Base-by-base conservation (phyloP, 352 stramenopile species). In the Phytophthora litchii region DNA sequence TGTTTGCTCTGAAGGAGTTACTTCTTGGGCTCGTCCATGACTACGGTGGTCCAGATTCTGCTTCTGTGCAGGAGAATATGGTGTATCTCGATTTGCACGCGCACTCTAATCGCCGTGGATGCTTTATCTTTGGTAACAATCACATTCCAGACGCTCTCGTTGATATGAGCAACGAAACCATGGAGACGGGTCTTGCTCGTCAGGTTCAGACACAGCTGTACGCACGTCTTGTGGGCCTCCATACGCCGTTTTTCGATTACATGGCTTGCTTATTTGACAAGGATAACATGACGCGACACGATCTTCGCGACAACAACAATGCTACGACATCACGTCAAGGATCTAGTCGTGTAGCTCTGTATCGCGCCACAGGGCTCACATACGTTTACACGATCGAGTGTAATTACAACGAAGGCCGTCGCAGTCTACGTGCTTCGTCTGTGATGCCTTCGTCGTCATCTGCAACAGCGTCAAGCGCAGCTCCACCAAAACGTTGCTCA, bases 331-430 rank as follows among this genome's bases (percentile, higher is more conserved):
- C 74, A 4, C 67, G 76, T 1, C 76, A 90, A 60, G 91, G 91
- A 16, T 82, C 76, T 12, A 91, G 86, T 25, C 75, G 91, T 14
- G 91, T 97, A 3, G 88, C 74, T 34, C 47, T 92, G 11, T 92
- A 82, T 54, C 73, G 62, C 14, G 77, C 77, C n/a, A 94, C 86
- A 3, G 78, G 75, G 20, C 65, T 88, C n/a, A 78, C 65, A 31
- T 82, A 86, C 55, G 85, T 92, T 40, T 97, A 97, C 72, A 97
- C 91, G 9, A 80, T 97, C 32, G 91, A 97, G 68, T 97, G 90
- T 69, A 97, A 97, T 66, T 97, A 97, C 76, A 95, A 97, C 64
- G 85, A 79, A 66, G 85, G 83, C 0, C 68, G 76, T 11, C 74
- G 67, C 17, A 70, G 71, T 60, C 53, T 76, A 25, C 70, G 69